A percentile compares a stretch with the other conserved stretches of the same genome.
Evolutionary conservation across 352 stramenopile genomes (phyloP).

Genomic region (Phytopythium helicoides): DNA sequence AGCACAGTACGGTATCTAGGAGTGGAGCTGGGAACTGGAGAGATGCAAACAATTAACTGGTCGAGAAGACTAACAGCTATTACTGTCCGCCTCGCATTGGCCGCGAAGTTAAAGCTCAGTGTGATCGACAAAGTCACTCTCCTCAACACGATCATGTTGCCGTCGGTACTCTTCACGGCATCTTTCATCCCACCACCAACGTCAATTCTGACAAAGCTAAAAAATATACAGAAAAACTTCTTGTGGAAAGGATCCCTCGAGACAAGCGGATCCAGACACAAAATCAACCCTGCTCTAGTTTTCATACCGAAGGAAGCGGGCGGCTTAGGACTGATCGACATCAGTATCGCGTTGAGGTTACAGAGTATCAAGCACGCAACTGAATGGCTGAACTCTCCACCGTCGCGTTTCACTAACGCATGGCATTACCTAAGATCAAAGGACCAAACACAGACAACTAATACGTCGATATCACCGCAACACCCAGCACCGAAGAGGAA

Average conservation of each 20-base stretch:
- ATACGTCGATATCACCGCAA: too few species aligned
- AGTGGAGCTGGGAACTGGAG: neutral
- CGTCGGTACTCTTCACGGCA: neutral
- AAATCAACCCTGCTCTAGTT: too few species aligned
- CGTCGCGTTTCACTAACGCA: too few species aligned
- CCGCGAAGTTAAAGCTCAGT: neutral
- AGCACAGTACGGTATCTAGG: neutral
- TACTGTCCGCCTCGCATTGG: neutral
- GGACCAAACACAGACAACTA: too few species aligned
- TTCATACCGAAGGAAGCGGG: too few species aligned
- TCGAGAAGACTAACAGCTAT: neutral
- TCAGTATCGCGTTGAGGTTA: too few species aligned
- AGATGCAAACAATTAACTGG: neutral
- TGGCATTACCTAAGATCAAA: too few species aligned
- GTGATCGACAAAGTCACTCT: neutral
- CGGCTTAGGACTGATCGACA: too few species aligned
- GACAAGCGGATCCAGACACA: too few species aligned
- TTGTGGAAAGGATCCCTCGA: constrained; percentile 1
- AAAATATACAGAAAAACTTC: constrained; percentile 9
- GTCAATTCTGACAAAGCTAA: neutral
- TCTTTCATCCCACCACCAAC: neutral
- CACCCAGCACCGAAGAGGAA: too few species aligned
- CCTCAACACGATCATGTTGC: neutral
- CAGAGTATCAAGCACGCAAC: too few species aligned
- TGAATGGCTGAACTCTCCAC: too few species aligned